Conservation (phyloP, 768 basidiomycete genomes). For the Suillus spraguei region DNA sequence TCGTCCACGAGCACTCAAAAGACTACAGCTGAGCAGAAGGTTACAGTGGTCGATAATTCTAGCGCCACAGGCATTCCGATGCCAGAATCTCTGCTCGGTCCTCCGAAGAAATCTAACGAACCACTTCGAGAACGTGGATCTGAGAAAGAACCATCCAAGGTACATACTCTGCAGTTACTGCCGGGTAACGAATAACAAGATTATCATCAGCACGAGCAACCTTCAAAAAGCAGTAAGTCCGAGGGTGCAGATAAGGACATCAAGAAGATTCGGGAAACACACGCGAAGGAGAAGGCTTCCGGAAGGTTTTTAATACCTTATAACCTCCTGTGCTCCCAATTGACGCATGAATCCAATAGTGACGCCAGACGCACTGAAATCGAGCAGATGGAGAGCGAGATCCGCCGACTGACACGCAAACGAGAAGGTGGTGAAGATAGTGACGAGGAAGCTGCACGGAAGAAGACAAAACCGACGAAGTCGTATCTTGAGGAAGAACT, state of each 20-base stretch:
- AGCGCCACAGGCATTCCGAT: slow-evolving; percentile 12
- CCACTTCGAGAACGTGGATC: slow-evolving; percentile 6
- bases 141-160: slow-evolving; percentile 21
- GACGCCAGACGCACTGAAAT: slow-evolving; percentile 74
- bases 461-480: slow-evolving; percentile 58
- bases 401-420: slow-evolving; percentile 72
- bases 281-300: slow-evolving; percentile 69
- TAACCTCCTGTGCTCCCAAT: not conserved
- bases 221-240: slow-evolving; percentile 40
- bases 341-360: slow-evolving; percentile 37
- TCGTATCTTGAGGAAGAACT: slow-evolving; percentile 83
- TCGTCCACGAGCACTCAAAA: not conserved
- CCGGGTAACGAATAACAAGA: not conserved
- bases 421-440: slow-evolving; percentile 60
- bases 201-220: slow-evolving; percentile 23
- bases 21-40: slow-evolving; percentile 1
- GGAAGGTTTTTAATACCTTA: slow-evolving; percentile 47
- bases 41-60: slow-evolving; percentile 27
- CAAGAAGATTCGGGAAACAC: slow-evolving; percentile 72
- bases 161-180: slow-evolving; percentile 6
- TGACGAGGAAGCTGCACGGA: slow-evolving; percentile 59
- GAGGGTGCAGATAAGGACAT: slow-evolving; percentile 49
- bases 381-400: slow-evolving; percentile 85
- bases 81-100: slow-evolving; percentile 14
- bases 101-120: slow-evolving; percentile 3